These are phyloP conservation scores for Fraxinus cuspidata DNA, from an alignment of 257 asterid genomes.

Conservation along the genomic window DNA sequence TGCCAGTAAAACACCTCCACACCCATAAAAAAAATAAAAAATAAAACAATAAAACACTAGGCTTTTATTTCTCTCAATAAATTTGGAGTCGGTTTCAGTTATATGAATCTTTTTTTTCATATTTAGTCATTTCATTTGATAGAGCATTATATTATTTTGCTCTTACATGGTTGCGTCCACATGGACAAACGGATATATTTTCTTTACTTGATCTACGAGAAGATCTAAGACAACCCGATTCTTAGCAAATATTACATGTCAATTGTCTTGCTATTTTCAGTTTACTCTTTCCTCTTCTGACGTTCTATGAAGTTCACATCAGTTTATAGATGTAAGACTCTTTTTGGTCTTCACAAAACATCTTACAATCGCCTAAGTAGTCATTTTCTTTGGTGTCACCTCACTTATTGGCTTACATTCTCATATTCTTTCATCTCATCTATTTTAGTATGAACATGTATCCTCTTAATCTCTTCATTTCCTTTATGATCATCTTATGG, in stretches of 20 bases:
- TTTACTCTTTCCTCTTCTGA: not conserved
- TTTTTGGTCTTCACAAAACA: not conserved
- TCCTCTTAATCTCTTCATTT: not conserved
- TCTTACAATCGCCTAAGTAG: not conserved
- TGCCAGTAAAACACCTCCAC: not conserved
- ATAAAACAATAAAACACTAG: not conserved
- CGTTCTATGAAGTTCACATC: not conserved
- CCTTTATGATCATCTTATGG: not conserved
- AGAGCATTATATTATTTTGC: not conserved
- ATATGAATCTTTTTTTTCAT: not conserved
- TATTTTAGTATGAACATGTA: not conserved
- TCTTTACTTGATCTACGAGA: not conserved
- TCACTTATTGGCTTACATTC: not conserved
- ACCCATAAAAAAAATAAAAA: not conserved
- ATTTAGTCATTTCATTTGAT: not conserved
- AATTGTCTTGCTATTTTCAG: not conserved
- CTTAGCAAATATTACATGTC: not conserved
- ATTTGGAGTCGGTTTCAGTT: not conserved
- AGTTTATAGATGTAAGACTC: not conserved
- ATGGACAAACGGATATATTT: not conserved
- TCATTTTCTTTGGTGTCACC: not conserved
- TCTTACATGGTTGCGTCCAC: not conserved
- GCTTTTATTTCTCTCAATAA: not conserved
- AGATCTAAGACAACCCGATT: not conserved
- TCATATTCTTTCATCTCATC: not conserved